phyloP scores from a whole-genome alignment of 306 rosid species.

The Fragaria nilgerrensis region DNA sequence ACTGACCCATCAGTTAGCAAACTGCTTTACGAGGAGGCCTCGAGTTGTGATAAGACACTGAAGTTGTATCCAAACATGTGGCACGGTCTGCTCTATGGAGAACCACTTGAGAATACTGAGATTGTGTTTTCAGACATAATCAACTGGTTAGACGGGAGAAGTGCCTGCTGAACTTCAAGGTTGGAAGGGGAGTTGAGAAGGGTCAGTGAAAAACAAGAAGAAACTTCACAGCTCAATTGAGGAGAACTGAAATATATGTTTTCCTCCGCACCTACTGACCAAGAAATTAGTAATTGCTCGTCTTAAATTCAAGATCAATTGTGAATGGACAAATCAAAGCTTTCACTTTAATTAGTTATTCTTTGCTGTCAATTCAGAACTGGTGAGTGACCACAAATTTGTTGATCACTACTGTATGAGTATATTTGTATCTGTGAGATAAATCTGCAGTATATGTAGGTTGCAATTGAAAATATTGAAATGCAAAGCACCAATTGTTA shows the following conservation, averaged over 20 bases:
- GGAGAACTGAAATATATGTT: neutral
- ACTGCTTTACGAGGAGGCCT: slow-evolving; percentile 49
- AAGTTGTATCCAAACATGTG: slow-evolving; percentile 79
- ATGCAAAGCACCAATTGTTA: neutral
- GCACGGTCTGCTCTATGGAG: slow-evolving; percentile 88
- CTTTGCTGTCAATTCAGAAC: neutral
- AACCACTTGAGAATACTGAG: slow-evolving; percentile 55
- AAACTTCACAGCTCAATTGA: neutral
- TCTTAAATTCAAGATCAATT: neutral
- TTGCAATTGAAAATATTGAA: neutral
- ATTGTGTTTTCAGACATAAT: slow-evolving; percentile 66
- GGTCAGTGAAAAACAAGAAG: slow-evolving; percentile 30
- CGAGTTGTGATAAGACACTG: slow-evolving; percentile 67
- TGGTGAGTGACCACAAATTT: neutral
- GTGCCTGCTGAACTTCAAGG: slow-evolving; percentile 41
- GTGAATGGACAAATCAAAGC: neutral
- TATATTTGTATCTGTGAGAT: neutral
- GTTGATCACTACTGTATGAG: neutral
- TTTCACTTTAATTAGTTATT: neutral
- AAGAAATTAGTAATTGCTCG: neutral
- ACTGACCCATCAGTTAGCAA: slow-evolving; percentile 66
- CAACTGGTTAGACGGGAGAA: slow-evolving; percentile 52
- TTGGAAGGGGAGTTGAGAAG: slow-evolving; percentile 53
- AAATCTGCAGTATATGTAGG: neutral
- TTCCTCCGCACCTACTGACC: neutral